Conservation (phyloP, 208 protist species). For the Acanthamoeba royreba region DNA sequence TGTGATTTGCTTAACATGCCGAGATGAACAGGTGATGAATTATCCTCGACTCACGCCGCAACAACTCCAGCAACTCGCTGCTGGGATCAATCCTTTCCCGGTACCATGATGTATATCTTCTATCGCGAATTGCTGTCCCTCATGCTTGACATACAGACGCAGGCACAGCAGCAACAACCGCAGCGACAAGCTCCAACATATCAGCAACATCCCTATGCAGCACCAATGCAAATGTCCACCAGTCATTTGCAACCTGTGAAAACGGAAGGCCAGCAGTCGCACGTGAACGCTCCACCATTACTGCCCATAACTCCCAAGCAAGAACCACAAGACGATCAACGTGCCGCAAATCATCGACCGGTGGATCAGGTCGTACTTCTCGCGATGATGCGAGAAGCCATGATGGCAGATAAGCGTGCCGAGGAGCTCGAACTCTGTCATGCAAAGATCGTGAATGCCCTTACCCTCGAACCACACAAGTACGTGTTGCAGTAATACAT, state of each 20-base stretch:
- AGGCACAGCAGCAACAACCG: background rate
- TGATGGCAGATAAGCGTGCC: background rate
- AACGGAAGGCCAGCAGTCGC: background rate
- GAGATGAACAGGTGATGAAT: background rate
- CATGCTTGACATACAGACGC: background rate
- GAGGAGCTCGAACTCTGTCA: background rate
- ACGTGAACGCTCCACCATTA: no score
- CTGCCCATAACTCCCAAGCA: no score
- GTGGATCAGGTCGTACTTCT: background rate
- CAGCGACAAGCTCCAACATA: background rate
- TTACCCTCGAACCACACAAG: background rate
- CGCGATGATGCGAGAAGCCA: background rate
- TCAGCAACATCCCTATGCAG: background rate
- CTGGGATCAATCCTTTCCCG: background rate
- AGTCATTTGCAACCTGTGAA: background rate
- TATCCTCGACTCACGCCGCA: background rate
- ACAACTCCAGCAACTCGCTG: background rate
- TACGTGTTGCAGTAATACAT: background rate
- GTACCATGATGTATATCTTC: background rate
- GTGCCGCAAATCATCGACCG: no score
- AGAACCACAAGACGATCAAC: background rate
- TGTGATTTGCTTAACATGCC: background rate
- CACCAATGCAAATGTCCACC: background rate
- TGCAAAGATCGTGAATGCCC: background rate
- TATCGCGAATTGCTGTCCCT: background rate